These are phyloP conservation scores for Diaporthe nobilis DNA, from an alignment of 2,329 filamentous ascomycete species.

Conservation along the genomic window DNA sequence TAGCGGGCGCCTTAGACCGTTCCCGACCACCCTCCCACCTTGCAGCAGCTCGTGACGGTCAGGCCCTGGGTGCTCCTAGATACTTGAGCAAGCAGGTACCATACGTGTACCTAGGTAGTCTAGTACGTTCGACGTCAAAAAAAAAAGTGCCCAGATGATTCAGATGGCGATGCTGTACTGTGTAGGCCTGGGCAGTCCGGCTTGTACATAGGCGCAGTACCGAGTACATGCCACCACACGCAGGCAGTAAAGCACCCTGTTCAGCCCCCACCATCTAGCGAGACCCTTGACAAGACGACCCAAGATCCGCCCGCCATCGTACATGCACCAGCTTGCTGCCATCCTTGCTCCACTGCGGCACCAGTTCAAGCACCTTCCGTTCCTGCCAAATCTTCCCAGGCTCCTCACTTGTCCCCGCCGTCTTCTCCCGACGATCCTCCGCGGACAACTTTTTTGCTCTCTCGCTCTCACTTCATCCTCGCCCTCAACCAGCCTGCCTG, in stretches of 20 bases:
- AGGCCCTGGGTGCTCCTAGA: background rate
- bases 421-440: constrained; percentile 35
- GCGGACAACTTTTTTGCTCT: constrained; percentile 3
- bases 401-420: constrained; percentile 33
- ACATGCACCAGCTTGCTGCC: background rate
- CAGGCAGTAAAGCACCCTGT: background rate
- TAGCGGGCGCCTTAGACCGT: background rate
- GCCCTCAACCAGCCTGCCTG: constrained; percentile 9
- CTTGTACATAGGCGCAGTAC: constrained; percentile 47
- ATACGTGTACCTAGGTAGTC: background rate
- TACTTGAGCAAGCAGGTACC: background rate
- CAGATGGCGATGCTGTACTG: too few relatives aligned
- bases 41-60: background rate
- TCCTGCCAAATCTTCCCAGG: constrained; percentile 7
- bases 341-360: constrained; percentile 6
- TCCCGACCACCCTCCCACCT: background rate
- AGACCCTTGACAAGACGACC: constrained; percentile 16
- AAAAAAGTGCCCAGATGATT: background rate
- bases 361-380: constrained; percentile 15
- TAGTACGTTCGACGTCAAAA: background rate
- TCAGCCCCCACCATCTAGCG: constrained; percentile 1
- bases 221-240: background rate
- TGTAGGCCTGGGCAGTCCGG: too few relatives aligned
- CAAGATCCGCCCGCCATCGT: constrained; percentile 10
- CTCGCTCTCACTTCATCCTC: background rate